Conservation (phyloP, 257 asterid genomes). For the Ballota nigra region DNA sequence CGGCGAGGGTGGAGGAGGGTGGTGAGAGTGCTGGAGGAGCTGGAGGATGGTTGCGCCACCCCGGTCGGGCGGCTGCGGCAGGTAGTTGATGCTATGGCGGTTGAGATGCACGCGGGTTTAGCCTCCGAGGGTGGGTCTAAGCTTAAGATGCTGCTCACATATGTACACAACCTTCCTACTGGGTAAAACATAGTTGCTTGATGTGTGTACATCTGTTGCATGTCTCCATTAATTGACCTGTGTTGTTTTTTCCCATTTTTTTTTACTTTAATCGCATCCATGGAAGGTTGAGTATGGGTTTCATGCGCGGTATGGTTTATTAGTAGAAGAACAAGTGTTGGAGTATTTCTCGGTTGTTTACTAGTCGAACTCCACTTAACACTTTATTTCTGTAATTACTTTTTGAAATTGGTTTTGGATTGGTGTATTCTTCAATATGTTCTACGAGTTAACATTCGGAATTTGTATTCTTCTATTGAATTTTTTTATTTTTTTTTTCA, state of each 20-base stretch:
- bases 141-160: conserved; percentile 91
- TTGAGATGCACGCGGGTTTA: conserved; percentile 96
- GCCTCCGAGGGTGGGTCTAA: conserved; percentile 93
- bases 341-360: background rate
- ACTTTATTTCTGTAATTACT: background rate
- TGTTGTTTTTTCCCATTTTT: conserved; percentile 11
- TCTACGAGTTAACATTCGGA: background rate
- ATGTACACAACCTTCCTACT: conserved; percentile 65
- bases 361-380: background rate
- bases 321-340: background rate
- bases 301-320: conserved; percentile 11
- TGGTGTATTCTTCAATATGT: background rate
- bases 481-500: background rate
- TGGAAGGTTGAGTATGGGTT: background rate
- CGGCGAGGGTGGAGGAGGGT: conserved; percentile 64
- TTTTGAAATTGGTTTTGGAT: background rate
- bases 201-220: conserved; percentile 14
- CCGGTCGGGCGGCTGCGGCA: conserved; percentile 68
- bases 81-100: conserved; percentile 92
- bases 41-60: conserved; percentile 70
- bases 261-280: background rate
- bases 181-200: conserved; percentile 54
- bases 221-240: conserved; percentile 11
- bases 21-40: conserved; percentile 59
- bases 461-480: background rate